Evolutionary conservation across 371 early-diverging fungal species (phyloP).

Genomic region (Fennellomyces sp.): DNA sequence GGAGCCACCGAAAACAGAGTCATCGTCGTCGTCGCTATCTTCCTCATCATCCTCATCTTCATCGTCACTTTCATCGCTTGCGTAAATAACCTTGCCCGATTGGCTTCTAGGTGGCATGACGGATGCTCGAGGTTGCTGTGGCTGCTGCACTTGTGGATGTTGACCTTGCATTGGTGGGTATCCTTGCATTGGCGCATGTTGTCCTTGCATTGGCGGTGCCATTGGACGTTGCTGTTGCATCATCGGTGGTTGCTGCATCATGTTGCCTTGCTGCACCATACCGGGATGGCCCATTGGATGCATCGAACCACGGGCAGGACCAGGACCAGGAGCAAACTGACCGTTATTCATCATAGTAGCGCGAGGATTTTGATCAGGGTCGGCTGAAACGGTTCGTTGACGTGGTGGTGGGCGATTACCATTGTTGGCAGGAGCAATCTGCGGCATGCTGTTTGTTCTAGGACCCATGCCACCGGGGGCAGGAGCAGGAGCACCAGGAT

Average conservation of each 20-base stretch:
- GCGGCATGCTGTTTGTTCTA: conserved; percentile 20
- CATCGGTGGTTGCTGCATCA: neutral
- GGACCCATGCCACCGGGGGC: conserved; percentile 12
- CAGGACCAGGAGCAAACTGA: neutral
- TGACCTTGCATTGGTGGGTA: no score
- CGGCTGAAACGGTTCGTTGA: conserved; percentile 12
- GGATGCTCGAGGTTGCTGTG: conserved; percentile 10
- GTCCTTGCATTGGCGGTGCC: neutral
- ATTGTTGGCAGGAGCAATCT: conserved; percentile 4
- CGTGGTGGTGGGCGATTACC: conserved; percentile 1
- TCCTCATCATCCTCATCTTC: conserved; percentile 30
- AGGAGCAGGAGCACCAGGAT: neutral
- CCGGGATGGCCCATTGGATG: neutral
- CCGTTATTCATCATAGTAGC: conserved; percentile 11
- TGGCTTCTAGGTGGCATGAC: conserved; percentile 10
- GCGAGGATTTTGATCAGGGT: conserved; percentile 6
- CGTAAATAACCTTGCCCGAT: conserved; percentile 29
- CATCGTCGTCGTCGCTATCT: conserved; percentile 30
- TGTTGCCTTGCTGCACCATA: conserved; percentile 8
- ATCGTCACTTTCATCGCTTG: conserved; percentile 43
- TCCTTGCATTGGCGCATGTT: neutral
- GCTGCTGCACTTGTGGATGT: neutral
- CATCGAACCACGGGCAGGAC: conserved; percentile 3
- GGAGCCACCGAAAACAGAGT: conserved; percentile 21
- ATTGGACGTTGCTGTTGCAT: neutral